A percentile compares a stretch with the other conserved stretches of the same genome.
phyloP scores from a whole-genome alignment of 768 basidiomycete genomes.

The Lactarius pseudohatsudake region DNA sequence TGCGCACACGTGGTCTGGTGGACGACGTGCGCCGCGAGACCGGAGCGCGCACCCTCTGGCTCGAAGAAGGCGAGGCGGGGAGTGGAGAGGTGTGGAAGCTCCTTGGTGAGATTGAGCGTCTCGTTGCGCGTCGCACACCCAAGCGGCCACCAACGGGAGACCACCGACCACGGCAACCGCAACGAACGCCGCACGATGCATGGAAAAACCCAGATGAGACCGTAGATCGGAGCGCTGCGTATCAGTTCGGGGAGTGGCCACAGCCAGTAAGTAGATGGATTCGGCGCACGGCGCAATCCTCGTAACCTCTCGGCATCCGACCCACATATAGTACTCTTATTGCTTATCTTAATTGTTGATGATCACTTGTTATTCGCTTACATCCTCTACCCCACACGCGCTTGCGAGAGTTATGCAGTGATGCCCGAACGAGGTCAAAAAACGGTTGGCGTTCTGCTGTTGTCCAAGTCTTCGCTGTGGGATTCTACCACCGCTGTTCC shows the following conservation, averaged over 20 bases:
- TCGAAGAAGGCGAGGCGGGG: constrained; percentile 48
- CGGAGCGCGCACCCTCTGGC: constrained; percentile 52
- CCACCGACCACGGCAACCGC: background rate
- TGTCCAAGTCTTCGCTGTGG: background rate
- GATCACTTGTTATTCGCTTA: background rate
- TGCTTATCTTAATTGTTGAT: constrained; percentile 3
- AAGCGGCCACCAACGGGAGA: background rate
- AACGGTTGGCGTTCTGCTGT: background rate
- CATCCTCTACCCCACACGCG: background rate
- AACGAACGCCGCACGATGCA: background rate
- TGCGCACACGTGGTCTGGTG: constrained; percentile 55
- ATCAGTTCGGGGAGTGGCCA: constrained; percentile 25
- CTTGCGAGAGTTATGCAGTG: background rate
- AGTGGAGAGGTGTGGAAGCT: constrained; percentile 53
- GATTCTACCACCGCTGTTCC: background rate
- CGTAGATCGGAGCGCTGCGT: constrained; percentile 7
- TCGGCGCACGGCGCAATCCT: constrained; percentile 10
- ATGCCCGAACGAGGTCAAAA: background rate
- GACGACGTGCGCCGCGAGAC: constrained; percentile 65
- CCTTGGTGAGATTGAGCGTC: constrained; percentile 51
- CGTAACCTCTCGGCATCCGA: background rate
- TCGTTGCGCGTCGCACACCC: constrained; percentile 32
- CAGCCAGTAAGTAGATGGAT: background rate
- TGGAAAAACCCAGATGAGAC: constrained; percentile 24
- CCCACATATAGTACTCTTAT: background rate